A percentile compares a stretch with the other conserved stretches of the same genome.
phyloP scores from a whole-genome alignment of 1,284 basidiomycete genomes.

The Phylloporus gajari region DNA sequence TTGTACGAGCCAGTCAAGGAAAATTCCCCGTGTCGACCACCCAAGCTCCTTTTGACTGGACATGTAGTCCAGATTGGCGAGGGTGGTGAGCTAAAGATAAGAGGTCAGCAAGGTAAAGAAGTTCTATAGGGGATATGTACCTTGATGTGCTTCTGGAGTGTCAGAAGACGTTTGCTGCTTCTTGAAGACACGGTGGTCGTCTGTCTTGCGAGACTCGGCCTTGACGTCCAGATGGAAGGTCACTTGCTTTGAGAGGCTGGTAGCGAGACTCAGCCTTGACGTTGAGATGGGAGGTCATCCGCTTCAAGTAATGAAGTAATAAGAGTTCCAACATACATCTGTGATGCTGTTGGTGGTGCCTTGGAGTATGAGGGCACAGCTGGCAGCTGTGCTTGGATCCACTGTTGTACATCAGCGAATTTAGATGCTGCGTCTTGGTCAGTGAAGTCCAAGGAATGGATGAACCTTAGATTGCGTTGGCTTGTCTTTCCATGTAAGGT shows the following conservation, averaged over 20 bases:
- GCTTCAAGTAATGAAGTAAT: conserved; percentile 62
- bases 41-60: conserved; percentile 88
- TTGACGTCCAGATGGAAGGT: too few relatives aligned
- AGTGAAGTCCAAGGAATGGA: conserved; percentile 80
- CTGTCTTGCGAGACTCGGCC: conserved; percentile 51
- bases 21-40: conserved; percentile 94
- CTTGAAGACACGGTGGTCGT: conserved; percentile 68
- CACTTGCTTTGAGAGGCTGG: too few relatives aligned
- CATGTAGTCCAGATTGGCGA: conserved; percentile 93
- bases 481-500: conserved; percentile 84
- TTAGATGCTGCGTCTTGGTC: conserved; percentile 73
- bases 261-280: conserved; percentile 38
- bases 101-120: conserved; percentile 10
- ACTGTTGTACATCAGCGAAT: conserved; percentile 65
- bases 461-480: conserved; percentile 74
- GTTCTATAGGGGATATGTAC: conserved; percentile 48
- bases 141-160: conserved; percentile 72
- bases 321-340: conserved; percentile 73
- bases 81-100: conserved; percentile 71
- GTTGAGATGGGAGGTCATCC: conserved; percentile 38
- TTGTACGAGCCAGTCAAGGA: conserved; percentile 98
- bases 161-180: conserved; percentile 80
- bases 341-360: conserved; percentile 64
- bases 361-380: conserved; percentile 71
- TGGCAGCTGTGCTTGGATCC: conserved; percentile 70